Conservation (phyloP, 2,329 filamentous ascomycete genomes). For the Claviceps capensis region DNA sequence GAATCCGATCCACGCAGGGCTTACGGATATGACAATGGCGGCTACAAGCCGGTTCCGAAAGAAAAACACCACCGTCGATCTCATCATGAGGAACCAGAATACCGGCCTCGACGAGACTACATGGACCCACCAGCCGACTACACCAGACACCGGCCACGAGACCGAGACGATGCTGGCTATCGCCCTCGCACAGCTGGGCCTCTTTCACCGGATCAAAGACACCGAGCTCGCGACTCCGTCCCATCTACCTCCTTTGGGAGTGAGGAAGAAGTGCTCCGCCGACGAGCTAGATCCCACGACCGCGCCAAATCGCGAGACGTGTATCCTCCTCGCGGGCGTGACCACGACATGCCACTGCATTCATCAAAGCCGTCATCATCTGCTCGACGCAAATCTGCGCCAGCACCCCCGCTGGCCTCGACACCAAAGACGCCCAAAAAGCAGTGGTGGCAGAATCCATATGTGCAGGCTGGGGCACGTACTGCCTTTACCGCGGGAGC, state of each 20-base stretch:
- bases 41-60: neutral
- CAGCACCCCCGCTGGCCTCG: conserved; percentile 1
- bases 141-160: conserved; percentile 4
- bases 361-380: conserved; percentile 4
- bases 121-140: conserved; percentile 8
- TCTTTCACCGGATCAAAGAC: conserved; percentile 4
- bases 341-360: conserved; percentile 2
- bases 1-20: conserved; percentile 1
- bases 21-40: neutral
- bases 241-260: conserved; percentile 8
- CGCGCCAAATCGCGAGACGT: conserved; percentile 8
- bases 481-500: conserved; percentile 35
- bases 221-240: neutral
- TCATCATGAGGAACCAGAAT: conserved; percentile 6
- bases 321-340: conserved; percentile 13
- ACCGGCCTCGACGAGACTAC: conserved; percentile 10
- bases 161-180: conserved; percentile 4
- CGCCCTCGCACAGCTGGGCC: neutral
- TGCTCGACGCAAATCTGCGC: conserved; percentile 8
- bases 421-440: conserved; percentile 15
- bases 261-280: conserved; percentile 10
- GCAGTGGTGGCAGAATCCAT: conserved; percentile 24
- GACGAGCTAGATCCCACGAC: conserved; percentile 13
- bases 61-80: conserved; percentile 1
- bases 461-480: conserved; percentile 28